Evolutionary conservation across 2,329 filamentous ascomycete species (phyloP), one percentile per base, ranked within the genome.

Genomic region (Colletotrichum tropicale): DNA sequence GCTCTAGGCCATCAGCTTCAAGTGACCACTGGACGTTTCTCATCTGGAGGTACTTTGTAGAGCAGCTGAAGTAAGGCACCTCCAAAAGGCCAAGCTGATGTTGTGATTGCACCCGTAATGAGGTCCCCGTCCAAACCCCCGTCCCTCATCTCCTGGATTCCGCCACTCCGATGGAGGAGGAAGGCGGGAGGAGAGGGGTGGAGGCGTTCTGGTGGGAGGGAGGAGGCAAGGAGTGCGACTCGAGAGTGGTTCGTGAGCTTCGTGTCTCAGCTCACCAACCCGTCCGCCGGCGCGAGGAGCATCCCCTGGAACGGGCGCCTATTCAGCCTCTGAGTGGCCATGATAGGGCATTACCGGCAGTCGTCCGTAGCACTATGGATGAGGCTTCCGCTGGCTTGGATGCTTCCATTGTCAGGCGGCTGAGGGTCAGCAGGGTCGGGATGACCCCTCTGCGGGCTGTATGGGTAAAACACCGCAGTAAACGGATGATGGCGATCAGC

Each of bases 131-230:
- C 30, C 30, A 30, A 24, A 15, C 30, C 71, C 66, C 71, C 66
- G 58, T 43, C 52, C 65, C 32, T 74, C 71, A 70, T 58, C 71
- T 74, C 71, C 66, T 65, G 38, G 32, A 56, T 74, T 70, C 71
- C 71, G 71, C 71, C 71, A 70, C 71, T 48, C 71, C 71, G 71
- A 64, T 48, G 70, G 66, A 70, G 66, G 71, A 74, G 69, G 24
- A 67, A 32, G 55, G 43, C 36, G 71, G 55, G 56, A 62, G 62
- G 71, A n/a, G 58, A 61, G 66, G 66, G 48, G 66, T 69, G 66
- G 65, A 67, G 65, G 38, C 18, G 10, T 48, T 48, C 3, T 48
- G 38, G 38, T 48, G 18, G 66, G 66, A 43, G 58, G 28, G 58
- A 36, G 70, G 48, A 67, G 32, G 68, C 30, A 36, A 43, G 70